phyloP scores from a whole-genome alignment of 805 yeast species.

The Schizosaccharomyces lindneri region DNA sequence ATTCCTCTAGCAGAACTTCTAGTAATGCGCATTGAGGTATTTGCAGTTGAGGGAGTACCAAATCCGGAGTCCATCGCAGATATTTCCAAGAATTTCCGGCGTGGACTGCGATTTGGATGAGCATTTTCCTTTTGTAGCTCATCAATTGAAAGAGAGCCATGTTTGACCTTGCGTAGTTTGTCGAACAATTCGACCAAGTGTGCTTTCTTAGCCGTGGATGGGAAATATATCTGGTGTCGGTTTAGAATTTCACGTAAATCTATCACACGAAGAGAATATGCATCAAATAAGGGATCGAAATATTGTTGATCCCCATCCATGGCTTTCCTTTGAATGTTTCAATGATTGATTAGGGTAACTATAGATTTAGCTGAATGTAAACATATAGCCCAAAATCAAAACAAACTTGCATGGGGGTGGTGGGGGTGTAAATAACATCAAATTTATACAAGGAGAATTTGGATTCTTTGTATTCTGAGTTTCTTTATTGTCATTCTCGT shows the following conservation, averaged over 20 bases:
- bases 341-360: too few species aligned
- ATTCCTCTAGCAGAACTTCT: too few species aligned
- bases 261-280: slow-evolving; percentile 37
- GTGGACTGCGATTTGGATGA: not conserved
- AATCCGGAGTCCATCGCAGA: not conserved
- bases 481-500: too few species aligned
- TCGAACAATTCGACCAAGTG: slow-evolving; percentile 25
- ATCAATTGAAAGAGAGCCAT: not conserved
- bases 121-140: not conserved
- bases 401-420: too few species aligned
- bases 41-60: too few species aligned
- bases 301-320: not conserved
- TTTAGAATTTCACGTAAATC: slow-evolving; percentile 41
- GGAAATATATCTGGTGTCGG: slow-evolving; percentile 35
- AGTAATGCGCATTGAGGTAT: too few species aligned
- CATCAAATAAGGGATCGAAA: slow-evolving; percentile 29
- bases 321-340: too few species aligned
- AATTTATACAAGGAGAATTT: too few species aligned
- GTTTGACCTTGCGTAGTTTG: not conserved
- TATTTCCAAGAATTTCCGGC: slow-evolving; percentile 8
- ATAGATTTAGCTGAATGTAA: too few species aligned
- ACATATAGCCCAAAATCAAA: too few species aligned
- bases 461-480: too few species aligned
- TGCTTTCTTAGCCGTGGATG: slow-evolving; percentile 42
- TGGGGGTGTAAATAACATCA: too few species aligned